Conservation (phyloP, 257 asterid species). For the Fraxinus cuspidata region DNA sequence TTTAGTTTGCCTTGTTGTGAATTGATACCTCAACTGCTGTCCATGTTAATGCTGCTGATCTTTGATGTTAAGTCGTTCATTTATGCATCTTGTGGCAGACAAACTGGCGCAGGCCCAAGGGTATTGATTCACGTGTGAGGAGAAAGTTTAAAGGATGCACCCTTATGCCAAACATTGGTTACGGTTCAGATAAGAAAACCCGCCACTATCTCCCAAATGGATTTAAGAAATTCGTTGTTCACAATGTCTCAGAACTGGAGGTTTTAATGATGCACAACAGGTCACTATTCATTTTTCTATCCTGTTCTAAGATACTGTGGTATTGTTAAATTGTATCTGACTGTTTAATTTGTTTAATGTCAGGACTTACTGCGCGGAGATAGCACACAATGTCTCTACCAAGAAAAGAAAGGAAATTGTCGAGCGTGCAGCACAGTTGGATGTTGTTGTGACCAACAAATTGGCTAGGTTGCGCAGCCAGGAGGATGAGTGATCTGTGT, state of each 20-base stretch:
- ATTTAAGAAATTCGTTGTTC: conserved; percentile 51
- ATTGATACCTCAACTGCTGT: background rate
- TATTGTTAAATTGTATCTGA: background rate
- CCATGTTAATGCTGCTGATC: background rate
- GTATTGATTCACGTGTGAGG: conserved; percentile 56
- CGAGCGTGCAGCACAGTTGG: conserved; percentile 52
- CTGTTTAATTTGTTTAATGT: background rate
- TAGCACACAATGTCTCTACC: conserved; percentile 51
- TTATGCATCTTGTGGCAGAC: conserved; percentile 20
- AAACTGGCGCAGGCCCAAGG: conserved; percentile 60
- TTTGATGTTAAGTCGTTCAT: background rate
- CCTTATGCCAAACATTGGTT: conserved; percentile 54
- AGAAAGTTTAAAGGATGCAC: conserved; percentile 54
- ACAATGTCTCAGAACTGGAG: conserved; percentile 47
- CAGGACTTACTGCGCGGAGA: conserved; percentile 40
- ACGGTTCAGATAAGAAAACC: conserved; percentile 56
- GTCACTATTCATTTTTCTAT: conserved; percentile 2
- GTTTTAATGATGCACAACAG: conserved; percentile 54
- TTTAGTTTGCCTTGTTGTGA: background rate
- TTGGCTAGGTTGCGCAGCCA: conserved; percentile 55
- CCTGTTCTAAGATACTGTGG: background rate
- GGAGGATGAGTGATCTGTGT: conserved; percentile 44
- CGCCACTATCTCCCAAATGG: conserved; percentile 56
- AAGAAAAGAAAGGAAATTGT: conserved; percentile 47
- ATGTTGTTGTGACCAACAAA: conserved; percentile 50